Base-by-base conservation (phyloP, 371 early-diverging fungal species). In the Mortierella sp. region DNA sequence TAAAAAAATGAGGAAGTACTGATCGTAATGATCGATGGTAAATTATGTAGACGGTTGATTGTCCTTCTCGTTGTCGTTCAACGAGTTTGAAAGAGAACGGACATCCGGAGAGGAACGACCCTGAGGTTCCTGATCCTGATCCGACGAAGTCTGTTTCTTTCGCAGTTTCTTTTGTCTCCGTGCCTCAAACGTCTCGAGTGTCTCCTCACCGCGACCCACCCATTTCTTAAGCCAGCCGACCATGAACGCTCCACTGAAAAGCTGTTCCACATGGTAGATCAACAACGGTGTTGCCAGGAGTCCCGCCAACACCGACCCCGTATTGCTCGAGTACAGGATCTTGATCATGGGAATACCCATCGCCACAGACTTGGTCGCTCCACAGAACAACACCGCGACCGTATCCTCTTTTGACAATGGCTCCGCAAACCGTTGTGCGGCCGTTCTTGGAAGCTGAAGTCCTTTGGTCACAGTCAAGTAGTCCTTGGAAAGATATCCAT, bases 311-410 rank as follows among this genome's bases (percentile, higher is more conserved):
- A 49, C 53, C 3, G 68, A 62, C n/a, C 83, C 84, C 50, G 85
- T 70, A 11, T 69, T 81, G 50, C 50, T 50, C 49, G 73, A 46
- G 62, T 89, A 93, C 28, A 93, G 79, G 8, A 92, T 87, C 71
- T 90, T 89, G 78, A 93, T 90, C 66, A 93, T 75, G 1, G 93
- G 93, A 5, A 92, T 87, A 2, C 93, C 93, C 84, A 93, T 84
- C 3, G 92, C 90, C 1, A 93, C 89, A 0, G 93, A 91, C 69
- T 93, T 93, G 1, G 91, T 91, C 4, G 90, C 90, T 21, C 87
- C 92, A 68, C 90, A 90, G 70, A 75, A 75, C 55, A 75, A 52
- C 14, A 75, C 56, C 1, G 76, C 76, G 17, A 75, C 70, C 3
- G 76, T 75, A 19, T 75, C 76, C 34, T 56, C 32, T 46, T 75